Conservation (phyloP, 2,329 filamentous ascomycete genomes). For the Ilyonectria destructans region DNA sequence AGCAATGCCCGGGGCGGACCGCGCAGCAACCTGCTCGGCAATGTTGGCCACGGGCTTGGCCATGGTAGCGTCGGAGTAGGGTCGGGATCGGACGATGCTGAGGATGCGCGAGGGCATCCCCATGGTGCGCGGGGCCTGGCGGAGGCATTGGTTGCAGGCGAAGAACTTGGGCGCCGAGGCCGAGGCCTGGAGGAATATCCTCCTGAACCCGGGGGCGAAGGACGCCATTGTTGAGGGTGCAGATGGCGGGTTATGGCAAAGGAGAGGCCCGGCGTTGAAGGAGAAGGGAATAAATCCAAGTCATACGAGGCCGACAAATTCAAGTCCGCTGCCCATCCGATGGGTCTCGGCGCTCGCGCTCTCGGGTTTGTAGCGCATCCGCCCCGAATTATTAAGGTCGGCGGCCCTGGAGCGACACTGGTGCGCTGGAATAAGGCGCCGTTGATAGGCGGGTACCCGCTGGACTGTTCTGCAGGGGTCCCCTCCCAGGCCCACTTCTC, state of each 20-base stretch:
- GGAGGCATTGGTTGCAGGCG: conserved; percentile 67
- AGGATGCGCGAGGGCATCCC: conserved; percentile 58
- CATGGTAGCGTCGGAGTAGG: conserved; percentile 55
- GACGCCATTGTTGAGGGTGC: conserved; percentile 54
- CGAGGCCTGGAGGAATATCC: conserved; percentile 57
- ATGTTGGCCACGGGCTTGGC: conserved; percentile 50
- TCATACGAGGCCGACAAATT: conserved; percentile 34
- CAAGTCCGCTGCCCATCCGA: conserved; percentile 17
- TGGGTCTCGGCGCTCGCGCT: conserved; percentile 36
- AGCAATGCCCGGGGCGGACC: conserved; percentile 42
- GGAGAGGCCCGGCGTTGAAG: conserved; percentile 25
- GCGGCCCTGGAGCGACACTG: conserved; percentile 17
- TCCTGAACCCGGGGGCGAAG: conserved; percentile 60
- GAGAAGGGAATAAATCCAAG: conserved; percentile 17
- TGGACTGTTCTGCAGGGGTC: conserved; percentile 34
- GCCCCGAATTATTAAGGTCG: conserved; percentile 8
- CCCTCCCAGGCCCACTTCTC: conserved; percentile 47
- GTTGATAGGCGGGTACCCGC: conserved; percentile 52
- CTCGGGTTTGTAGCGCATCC: conserved; percentile 17
- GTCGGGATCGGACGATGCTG: conserved; percentile 58
- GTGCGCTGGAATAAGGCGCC: conserved; percentile 40
- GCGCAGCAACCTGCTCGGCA: conserved; percentile 47
- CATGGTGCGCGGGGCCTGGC: conserved; percentile 50
- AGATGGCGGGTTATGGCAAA: conserved; percentile 30
- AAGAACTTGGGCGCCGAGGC: conserved; percentile 56